These are phyloP conservation scores for Fusarium newnesense DNA, from an alignment of 2,329 filamentous ascomycete species.

Conservation along the genomic window DNA sequence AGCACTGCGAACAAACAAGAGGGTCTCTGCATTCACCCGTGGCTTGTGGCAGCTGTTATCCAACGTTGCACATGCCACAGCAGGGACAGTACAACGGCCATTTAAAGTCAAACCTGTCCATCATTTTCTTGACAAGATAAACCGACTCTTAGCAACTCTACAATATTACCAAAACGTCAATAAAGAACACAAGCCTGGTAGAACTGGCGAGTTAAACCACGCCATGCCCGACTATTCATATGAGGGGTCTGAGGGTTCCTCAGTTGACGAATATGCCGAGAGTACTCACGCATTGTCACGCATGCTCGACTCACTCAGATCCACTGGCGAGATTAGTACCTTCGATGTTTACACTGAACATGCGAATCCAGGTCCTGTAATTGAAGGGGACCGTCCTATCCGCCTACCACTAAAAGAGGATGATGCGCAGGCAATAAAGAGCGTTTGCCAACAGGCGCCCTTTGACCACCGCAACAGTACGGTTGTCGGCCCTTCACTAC, in stretches of 20 bases:
- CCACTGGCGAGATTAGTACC: constrained; percentile 3
- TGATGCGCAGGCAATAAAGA: constrained; percentile 10
- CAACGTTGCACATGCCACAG: not conserved
- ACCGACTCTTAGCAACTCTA: not conserved
- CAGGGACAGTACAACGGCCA: not conserved
- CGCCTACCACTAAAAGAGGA: constrained; percentile 8
- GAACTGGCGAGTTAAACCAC: not conserved
- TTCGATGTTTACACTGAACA: constrained; percentile 4
- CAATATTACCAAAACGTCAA: not conserved
- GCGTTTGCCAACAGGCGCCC: constrained; percentile 5
- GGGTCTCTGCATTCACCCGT: not conserved
- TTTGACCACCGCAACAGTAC: constrained; percentile 20
- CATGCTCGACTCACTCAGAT: constrained; percentile 5
- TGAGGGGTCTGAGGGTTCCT: not conserved
- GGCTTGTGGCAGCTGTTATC: too few species aligned
- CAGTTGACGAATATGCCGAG: not conserved
- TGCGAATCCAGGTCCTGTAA: constrained; percentile 15
- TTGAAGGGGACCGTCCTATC: not conserved
- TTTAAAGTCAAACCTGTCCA: not conserved
- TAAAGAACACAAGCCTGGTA: not conserved
- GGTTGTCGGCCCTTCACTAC: constrained; percentile 4
- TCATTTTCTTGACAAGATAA: not conserved
- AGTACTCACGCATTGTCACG: not conserved
- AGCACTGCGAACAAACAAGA: not conserved
- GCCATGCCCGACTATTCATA: not conserved